Evolutionary conservation across 768 basidiomycete genomes (phyloP).

Genomic region (Phaeolepiota aurea): DNA sequence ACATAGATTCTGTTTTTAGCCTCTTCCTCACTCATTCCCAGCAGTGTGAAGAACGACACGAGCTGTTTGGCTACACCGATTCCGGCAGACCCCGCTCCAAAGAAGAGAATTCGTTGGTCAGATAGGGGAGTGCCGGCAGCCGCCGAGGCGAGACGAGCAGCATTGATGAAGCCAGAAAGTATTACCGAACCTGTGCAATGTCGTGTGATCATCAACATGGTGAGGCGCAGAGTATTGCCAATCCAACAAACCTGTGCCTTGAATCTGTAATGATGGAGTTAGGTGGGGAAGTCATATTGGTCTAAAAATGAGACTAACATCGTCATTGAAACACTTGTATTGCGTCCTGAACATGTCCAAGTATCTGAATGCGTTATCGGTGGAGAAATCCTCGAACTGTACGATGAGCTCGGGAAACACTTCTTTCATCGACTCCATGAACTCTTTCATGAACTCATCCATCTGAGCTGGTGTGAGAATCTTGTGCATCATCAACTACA

Average conservation of each 20-base stretch:
- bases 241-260: conserved; percentile 44
- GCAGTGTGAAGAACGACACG: conserved; percentile 71
- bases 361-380: conserved; percentile 71
- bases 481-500: neutral
- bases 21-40: conserved; percentile 57
- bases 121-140: conserved; percentile 45
- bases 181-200: conserved; percentile 50
- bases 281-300: neutral
- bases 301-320: conserved; percentile 34
- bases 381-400: conserved; percentile 76
- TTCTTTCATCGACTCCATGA: conserved; percentile 59
- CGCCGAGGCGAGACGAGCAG: conserved; percentile 52
- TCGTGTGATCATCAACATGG: conserved; percentile 4
- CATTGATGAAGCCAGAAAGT: conserved; percentile 68
- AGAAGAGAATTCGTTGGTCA: conserved; percentile 81
- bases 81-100: conserved; percentile 86
- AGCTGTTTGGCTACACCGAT: conserved; percentile 85
- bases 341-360: conserved; percentile 51
- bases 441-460: conserved; percentile 69
- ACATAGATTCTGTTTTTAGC: conserved; percentile 64
- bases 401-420: conserved; percentile 61
- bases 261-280: too few species aligned
- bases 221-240: conserved; percentile 2
- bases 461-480: conserved; percentile 29
- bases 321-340: conserved; percentile 65